Evolutionary conservation across 495 filamentous ascomycete species (phyloP), one percentile per base, ranked within the genome.

Genomic region (Paragyromitra xinjiangensis): DNA sequence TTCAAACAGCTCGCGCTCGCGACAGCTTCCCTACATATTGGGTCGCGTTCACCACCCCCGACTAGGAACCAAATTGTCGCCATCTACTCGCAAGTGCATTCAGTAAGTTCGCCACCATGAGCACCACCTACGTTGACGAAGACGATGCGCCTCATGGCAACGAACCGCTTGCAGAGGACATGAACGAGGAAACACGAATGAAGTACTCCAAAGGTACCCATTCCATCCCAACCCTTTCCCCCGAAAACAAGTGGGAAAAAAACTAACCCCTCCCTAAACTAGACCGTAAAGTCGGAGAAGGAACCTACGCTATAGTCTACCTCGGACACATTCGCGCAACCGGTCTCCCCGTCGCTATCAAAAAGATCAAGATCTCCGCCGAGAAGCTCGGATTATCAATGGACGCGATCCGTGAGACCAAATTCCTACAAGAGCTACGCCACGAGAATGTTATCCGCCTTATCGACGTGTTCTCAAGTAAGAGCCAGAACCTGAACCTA

Each of bases 281-380:
- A 94, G 93, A 91, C 82, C 91, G 91, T 82, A 95, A 95, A 82
- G 88, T 99, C 74, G 96, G 96, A 81, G 93, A 97, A 84, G 96
- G 96, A 83, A 98, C 95, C 69, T 99, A 98, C 83, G 96, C 96
- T 74, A 91, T 94, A 80, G 96, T 99, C 75, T 98, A 93, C 86
- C 88, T 93, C 16, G 96, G 94, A 62, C 92, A 93, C 83, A 86
- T 93, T 53, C 88, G 88, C 64, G 80, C 80, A 78, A 83, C 86
- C 48, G 89, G 94, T 77, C 91, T 92, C 0, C 86, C 87, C 16
- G 92, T 99, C 58, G 96, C 96, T 69, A 98, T 99, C 83, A 99
- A 99, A 82, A 98, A 98, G 85, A 97, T 99, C 86, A 98, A 98
- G 84, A 88, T 88, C 81, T 85, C 84, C 0, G 76, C 81, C 2